Evolutionary conservation across 495 filamentous ascomycete genomes (phyloP), one percentile per base, ranked within the genome.

Genomic region (Hypoxylon trugodes): DNA sequence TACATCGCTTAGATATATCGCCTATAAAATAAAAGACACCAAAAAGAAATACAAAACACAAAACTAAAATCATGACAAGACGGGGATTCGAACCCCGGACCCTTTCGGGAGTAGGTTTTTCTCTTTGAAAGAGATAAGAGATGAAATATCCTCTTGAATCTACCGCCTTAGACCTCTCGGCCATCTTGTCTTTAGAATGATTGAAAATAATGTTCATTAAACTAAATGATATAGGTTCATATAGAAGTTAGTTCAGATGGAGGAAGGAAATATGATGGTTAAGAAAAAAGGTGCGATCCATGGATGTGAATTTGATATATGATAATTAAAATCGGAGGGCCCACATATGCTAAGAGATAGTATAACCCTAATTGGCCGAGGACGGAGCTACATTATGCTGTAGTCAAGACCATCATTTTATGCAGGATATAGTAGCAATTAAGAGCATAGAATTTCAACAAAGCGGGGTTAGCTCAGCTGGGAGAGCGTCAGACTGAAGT

Each of bases 401-500:
- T 6, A 19, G 25, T 18, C 43, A 8, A 33, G 24, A 19, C 13
- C 0, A 48, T 9, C 0, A 10, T 2, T n/a, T n/a, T n/a, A 33
- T 5, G 3, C 12, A 19, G 7, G 12, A 47, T 47, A 28, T 28
- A 47, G 1, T 12, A n/a, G n/a, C 5, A 26, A 30, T 16, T 9
- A 25, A 30, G 6, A 2, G 43, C n/a, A 1, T 13, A 19, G 13
- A 15, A 4, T 35, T 36, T 12, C 21, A 32, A 13, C 19, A 46
- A 64, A 49, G 69, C 59, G 59, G 65, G 63, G 67, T 68, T 73
- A 75, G 69, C 69, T 75, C 73, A 75, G 65, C 63, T 75, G 70
- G 70, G 73, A 75, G 73, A 73, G 65, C 66, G 73, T 71, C 70
- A 75, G 73, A 75, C 73, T 75, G 73, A 75, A 75, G 73, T 64